Evolutionary conservation across 192 early-diverging fungal genomes (phyloP).

Genomic region (Podila epicladia): DNA sequence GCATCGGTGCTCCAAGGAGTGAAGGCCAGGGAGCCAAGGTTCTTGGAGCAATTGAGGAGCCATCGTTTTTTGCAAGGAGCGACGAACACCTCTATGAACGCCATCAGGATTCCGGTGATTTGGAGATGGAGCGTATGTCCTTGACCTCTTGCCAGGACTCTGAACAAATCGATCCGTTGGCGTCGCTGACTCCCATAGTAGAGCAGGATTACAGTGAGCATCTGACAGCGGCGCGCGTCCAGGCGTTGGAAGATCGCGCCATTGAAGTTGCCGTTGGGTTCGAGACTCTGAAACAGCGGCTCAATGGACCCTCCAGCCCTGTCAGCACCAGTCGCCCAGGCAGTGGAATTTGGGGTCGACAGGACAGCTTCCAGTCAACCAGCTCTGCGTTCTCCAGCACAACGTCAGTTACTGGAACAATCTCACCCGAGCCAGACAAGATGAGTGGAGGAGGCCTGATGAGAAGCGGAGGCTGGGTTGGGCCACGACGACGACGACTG

Average conservation of each 20-base stretch:
- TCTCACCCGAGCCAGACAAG: too few species aligned
- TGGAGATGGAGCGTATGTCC: not conserved
- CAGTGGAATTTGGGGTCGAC: slow-evolving; percentile 12
- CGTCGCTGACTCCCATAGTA: not conserved
- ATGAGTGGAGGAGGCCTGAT: not conserved
- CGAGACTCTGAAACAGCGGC: slow-evolving; percentile 24
- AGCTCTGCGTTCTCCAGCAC: slow-evolving; percentile 2
- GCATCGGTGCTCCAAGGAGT: not conserved
- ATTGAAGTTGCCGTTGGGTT: slow-evolving; percentile 40
- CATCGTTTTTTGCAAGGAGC: not conserved
- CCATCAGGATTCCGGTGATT: not conserved
- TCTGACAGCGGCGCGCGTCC: not conserved
- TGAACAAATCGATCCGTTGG: not conserved
- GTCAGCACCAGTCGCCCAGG: not conserved
- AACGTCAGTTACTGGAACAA: too few species aligned
- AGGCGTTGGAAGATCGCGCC: slow-evolving; percentile 29
- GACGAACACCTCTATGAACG: not conserved
- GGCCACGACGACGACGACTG: slow-evolving; percentile 12
- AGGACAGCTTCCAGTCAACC: slow-evolving; percentile 3
- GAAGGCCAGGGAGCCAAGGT: not conserved
- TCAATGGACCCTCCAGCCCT: not conserved
- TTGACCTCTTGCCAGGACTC: too few species aligned
- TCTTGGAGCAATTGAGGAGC: not conserved
- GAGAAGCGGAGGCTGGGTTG: slow-evolving; percentile 10
- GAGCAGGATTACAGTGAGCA: too few species aligned